Conservation (phyloP, 2,329 filamentous ascomycete species). For the Chrysoporthe deuterocubensis region DNA sequence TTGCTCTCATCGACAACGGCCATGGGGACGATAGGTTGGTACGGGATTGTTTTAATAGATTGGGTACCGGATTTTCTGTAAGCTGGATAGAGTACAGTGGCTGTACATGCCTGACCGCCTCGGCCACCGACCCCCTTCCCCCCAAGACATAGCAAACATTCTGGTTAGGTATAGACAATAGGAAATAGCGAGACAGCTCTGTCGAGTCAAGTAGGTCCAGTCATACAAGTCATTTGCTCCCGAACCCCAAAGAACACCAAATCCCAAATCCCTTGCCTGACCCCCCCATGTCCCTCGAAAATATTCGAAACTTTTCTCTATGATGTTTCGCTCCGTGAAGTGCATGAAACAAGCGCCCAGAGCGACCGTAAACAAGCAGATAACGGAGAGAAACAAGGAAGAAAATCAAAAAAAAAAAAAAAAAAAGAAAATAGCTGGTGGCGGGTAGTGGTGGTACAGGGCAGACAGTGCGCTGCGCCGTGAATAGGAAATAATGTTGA, state of each 20-base stretch:
- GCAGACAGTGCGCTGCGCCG: neutral
- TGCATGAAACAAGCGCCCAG: neutral
- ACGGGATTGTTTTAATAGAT: neutral
- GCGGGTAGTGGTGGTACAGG: constrained; percentile 1
- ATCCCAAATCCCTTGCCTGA: neutral
- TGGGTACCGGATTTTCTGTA: neutral
- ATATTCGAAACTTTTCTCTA: constrained; percentile 7
- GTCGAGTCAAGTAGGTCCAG: neutral
- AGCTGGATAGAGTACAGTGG: neutral
- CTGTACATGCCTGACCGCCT: neutral
- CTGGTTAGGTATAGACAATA: constrained; percentile 6
- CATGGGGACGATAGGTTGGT: too few species aligned
- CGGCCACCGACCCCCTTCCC: neutral
- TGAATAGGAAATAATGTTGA: neutral
- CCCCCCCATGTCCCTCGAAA: neutral
- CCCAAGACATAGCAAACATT: neutral
- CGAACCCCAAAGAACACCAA: constrained; percentile 2
- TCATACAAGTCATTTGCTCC: neutral
- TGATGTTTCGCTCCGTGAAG: neutral
- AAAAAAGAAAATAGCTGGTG: neutral
- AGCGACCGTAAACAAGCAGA: neutral
- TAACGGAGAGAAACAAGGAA: neutral
- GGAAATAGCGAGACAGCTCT: neutral
- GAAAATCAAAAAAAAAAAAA: neutral
- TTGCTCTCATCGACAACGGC: neutral